Evolutionary conservation across 1,284 basidiomycete species (phyloP), one percentile per base, ranked within the genome.

Genomic region (Gymnopus androsaceus): DNA sequence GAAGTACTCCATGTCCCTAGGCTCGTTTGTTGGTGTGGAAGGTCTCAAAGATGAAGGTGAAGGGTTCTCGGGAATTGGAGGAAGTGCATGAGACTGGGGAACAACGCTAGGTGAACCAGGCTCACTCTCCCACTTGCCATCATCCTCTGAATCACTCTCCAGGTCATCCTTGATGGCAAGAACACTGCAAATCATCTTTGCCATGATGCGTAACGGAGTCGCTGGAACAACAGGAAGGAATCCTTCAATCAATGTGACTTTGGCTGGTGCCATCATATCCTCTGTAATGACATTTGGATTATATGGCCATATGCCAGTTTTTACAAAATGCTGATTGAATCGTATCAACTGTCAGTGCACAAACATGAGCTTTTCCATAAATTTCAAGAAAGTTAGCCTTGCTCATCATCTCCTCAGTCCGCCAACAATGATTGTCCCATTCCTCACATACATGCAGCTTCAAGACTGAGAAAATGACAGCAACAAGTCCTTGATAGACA

Each of bases 401-500:
- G 12, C 50, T 56, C 37, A 74, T 58, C 2, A 52, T 40, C 36
- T 61, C 31, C 3, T 63, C 61, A 3, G 12, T 34, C 17, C 4
- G 19, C 11, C 21, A 12, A 17, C 15, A 8, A n/a, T 44, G 41
- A 15, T 9, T 34, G 46, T 37, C 42, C 8, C 17, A 12, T 23
- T 47, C 42, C 14, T 52, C n/a, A 11, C 17, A 12, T 9, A 36
- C 21, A 6, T 15, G 15, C 5, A 40, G 27, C 56, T 73, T 75
- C 52, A 75, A 36, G 3, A 59, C 41, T 11, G 37, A 45, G 49
- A 74, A 72, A 19, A 71, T 61, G 3, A 71, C 67, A 23, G 73
- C 67, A 62, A 79, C 74, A 40, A 80, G 72, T 1, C 75, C 74
- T 60, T 79, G 76, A 48, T 74, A 77, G 37, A 77, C 54, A 58